These are phyloP conservation scores for Spergularia marina DNA, from an alignment of 148 eudicot species.

Conservation along the genomic window DNA sequence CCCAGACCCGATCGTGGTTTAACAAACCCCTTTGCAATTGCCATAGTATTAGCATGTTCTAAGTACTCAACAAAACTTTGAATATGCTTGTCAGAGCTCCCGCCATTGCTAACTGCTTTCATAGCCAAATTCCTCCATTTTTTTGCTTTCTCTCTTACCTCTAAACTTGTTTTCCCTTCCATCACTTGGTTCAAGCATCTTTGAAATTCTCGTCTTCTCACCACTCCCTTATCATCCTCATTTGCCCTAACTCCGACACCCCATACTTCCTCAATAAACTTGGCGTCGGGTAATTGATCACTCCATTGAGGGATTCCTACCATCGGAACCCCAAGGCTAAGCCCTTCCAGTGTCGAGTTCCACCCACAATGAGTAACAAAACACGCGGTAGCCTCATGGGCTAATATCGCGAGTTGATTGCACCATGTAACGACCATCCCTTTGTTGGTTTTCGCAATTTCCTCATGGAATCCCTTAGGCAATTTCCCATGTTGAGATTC, in stretches of 20 bases:
- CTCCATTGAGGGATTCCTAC: slow-evolving; percentile 58
- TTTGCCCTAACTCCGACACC: slow-evolving; percentile 48
- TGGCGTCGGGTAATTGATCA: slow-evolving; percentile 55
- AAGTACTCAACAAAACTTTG: slow-evolving; percentile 37
- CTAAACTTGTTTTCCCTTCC: slow-evolving; percentile 39
- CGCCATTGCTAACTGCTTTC: slow-evolving; percentile 41
- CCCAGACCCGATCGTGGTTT: too few species aligned
- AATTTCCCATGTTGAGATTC: slow-evolving; percentile 36
- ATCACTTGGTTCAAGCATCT: slow-evolving; percentile 38
- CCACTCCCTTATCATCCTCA: slow-evolving; percentile 40
- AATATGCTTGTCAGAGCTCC: slow-evolving; percentile 36
- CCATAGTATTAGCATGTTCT: background rate
- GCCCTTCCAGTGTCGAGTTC: slow-evolving; percentile 68
- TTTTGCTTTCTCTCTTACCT: slow-evolving; percentile 33
- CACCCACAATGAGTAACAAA: slow-evolving; percentile 70
- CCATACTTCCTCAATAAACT: slow-evolving; percentile 60
- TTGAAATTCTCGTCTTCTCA: slow-evolving; percentile 32
- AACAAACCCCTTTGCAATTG: background rate
- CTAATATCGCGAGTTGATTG: slow-evolving; percentile 51
- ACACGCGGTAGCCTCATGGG: slow-evolving; percentile 47
- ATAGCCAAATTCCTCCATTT: slow-evolving; percentile 39
- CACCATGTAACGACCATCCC: slow-evolving; percentile 66
- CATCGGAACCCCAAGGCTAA: slow-evolving; percentile 55
- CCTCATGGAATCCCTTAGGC: slow-evolving; percentile 32
- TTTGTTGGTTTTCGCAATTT: slow-evolving; percentile 10